Base-by-base conservation (phyloP, 345 rosid genomes). In the Hypericum androsaemum region DNA sequence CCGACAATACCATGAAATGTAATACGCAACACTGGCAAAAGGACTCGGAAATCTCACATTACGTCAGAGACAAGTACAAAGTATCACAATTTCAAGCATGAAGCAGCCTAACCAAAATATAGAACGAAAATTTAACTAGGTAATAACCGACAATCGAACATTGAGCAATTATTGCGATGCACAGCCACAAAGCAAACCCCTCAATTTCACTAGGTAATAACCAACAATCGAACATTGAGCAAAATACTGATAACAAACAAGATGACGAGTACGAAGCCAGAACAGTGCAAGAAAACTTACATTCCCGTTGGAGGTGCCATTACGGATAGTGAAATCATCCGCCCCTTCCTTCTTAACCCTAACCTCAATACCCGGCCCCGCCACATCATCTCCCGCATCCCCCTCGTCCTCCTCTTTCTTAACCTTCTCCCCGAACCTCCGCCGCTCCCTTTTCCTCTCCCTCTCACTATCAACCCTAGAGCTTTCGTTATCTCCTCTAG, bases 371-470 rank as follows among this genome's bases (percentile, higher is more conserved):
- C 32, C 32, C 32, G 32, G 32, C 32, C 32, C 32, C 32, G 1
- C 32, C 32, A n/a, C 44, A n/a, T 37, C 47, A 32, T 36, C 45
- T 17, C 10, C 45, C 36, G 16, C 47, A 15, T 40, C 69, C 16
- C 4, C 44, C 47, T 0, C 53, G 9, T 38, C 55, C 12, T 58
- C 59, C 13, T 62, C 71, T 36, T 62, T 58, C 50, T 68, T 62
- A 6, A 43, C 68, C 43, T 57, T 77, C 60, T 80, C 80, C 54
- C 67, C 88, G 58, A 86, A 77, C 32, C 73, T 74, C 43, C 82
- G 74, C 73, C 74, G 65, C 57, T 70, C 69, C 46, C 62, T 70
- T 67, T 46, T 46, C 6, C 12, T 32, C 15, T 13, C 22, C 32
- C 28, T 13, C 50, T 13, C 50, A 8, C 10, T 14, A 13, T 17